These are phyloP conservation scores for Secale cereale DNA, from an alignment of 176 grass and related monocot species.

Conservation along the genomic window DNA sequence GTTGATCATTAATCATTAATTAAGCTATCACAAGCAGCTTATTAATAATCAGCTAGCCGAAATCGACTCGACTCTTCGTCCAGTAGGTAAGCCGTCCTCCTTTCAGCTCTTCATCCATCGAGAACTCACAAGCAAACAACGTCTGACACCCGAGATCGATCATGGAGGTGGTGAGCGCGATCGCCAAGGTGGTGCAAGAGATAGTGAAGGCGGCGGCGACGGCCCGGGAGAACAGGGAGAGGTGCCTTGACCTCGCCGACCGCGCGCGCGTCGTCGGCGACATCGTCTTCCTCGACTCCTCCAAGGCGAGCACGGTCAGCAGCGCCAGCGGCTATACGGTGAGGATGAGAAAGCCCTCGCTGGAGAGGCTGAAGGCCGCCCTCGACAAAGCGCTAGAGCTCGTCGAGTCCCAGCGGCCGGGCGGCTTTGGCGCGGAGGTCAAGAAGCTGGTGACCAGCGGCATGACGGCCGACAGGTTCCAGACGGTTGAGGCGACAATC, in stretches of 20 bases:
- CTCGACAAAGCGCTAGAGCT: neutral
- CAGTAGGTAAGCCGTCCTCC: too few species aligned
- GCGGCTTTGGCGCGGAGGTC: neutral
- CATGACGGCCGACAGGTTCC: neutral
- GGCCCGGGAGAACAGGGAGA: neutral
- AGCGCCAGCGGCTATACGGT: neutral
- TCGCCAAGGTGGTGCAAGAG: neutral
- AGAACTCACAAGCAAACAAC: too few species aligned
- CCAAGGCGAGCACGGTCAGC: neutral
- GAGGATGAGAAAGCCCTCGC: neutral
- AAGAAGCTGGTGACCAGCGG: neutral
- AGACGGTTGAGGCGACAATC: neutral
- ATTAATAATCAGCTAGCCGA: too few species aligned
- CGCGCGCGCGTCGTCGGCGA: neutral
- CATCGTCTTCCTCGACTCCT: neutral
- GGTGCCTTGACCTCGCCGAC: neutral
- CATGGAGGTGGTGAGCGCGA: neutral
- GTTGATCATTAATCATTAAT: too few species aligned
- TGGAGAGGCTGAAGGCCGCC: neutral
- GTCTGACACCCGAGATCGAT: too few species aligned
- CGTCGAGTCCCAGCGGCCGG: neutral
- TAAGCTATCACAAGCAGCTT: too few species aligned
- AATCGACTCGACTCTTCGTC: too few species aligned
- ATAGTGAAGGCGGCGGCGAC: neutral
- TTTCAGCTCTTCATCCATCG: too few species aligned